Base-by-base conservation (phyloP, 1,284 basidiomycete genomes). In the Wolfiporia cocos region DNA sequence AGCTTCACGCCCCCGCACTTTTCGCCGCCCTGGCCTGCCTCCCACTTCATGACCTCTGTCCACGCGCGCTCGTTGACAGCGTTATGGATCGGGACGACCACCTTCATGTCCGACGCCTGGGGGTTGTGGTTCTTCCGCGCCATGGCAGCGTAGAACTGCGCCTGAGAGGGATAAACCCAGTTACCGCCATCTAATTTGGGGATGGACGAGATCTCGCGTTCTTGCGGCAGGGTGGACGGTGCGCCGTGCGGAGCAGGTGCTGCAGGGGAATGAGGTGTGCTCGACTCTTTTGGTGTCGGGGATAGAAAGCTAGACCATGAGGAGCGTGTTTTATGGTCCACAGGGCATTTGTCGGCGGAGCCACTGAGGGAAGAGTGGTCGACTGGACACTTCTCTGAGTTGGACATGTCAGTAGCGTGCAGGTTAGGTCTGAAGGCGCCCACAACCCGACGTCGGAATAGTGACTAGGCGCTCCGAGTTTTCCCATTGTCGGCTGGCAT, bases 111-210 rank as follows among this genome's bases (percentile, higher is more conserved):
- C 17, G 73, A 60, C 14, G 84, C 78, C 15, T 82, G 74, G 4
- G 86, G 86, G 46, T 86, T 79, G 61, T 95, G 88, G 58, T 96
- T 81, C 68, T 99, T 99, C 45, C 95, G 81, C 47, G 84, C 77
- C 83, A 99, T 93, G 6, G 96, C 96, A 18, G 86, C 74, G 66
- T 89, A 99, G 73, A 99, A 99, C 66, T 98, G 95, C 14, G 86
- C 80, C 56, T 97, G 90, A 10, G 95, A 98, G n/a, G 95, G 95
- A 65, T 99, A 99, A 23, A 97, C 89, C 95, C 95, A 99, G 47
- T 92, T 86, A 34, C 73, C 71, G 41, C 78, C 76, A 32, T 70
- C 64, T 11, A 67, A 55, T 53, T 85, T 80, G 6, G 94, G 95
- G 59, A 98, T 98, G 12, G 91, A 89, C 4, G 94, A 97, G 21